Conservation (phyloP, 805 yeast genomes). For the Candida krabiensis region DNA sequence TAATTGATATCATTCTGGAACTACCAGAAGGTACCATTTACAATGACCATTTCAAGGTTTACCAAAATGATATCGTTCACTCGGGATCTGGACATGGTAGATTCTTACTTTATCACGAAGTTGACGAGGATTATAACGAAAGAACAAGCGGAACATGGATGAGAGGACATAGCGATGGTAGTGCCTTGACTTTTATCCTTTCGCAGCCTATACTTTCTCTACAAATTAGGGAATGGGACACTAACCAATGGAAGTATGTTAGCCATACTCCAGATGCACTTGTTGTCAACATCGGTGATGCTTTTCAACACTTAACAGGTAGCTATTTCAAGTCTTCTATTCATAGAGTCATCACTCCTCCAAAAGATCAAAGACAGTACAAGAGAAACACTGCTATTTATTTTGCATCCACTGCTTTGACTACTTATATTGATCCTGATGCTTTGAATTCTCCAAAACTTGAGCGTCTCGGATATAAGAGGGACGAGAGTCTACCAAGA, state of each 20-base stretch:
- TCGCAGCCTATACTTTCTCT: conserved; percentile 42
- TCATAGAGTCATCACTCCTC: conserved; percentile 50
- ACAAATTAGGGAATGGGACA: conserved; percentile 39
- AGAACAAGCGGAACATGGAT: conserved; percentile 42
- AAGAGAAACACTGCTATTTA: conserved; percentile 42
- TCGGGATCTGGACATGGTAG: conserved; percentile 44
- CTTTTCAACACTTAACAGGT: conserved; percentile 43
- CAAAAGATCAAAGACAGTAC: conserved; percentile 37
- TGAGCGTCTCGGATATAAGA: conserved; percentile 31
- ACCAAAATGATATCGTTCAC: conserved; percentile 30
- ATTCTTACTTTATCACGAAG: conserved; percentile 38
- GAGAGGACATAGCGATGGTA: conserved; percentile 48
- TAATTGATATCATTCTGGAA: conserved; percentile 46
- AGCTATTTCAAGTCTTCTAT: conserved; percentile 47
- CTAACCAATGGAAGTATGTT: conserved; percentile 41
- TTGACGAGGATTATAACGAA: conserved; percentile 28
- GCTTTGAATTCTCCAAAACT: conserved; percentile 38
- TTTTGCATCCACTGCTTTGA: conserved; percentile 40
- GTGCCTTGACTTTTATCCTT: conserved; percentile 40
- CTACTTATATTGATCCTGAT: conserved; percentile 43
- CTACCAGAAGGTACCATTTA: conserved; percentile 47
- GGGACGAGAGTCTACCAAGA: conserved; percentile 29
- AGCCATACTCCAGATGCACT: conserved; percentile 38
- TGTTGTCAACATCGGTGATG: conserved; percentile 43
- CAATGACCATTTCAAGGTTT: conserved; percentile 36